Base-by-base conservation (phyloP, 768 basidiomycete genomes). In the Aureoboletus auriporus region DNA sequence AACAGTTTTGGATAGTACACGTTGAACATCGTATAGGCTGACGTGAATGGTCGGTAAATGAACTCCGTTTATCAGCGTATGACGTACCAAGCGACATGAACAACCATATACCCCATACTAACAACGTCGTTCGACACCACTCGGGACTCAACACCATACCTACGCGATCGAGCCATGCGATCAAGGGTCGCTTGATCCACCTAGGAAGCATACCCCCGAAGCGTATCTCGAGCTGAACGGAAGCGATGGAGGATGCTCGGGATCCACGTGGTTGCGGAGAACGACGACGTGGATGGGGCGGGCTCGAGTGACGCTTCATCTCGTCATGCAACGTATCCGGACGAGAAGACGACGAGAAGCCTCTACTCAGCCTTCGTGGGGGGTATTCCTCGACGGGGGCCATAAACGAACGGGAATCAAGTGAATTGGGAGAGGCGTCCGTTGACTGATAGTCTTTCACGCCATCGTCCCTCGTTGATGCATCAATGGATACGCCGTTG, bases 11-110 rank as follows among this genome's bases (percentile, higher is more conserved):
- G 93, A 16, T 93, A 75, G 61, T 81, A 95, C 26, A 93, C 89
- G 61, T 94, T 95, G 68, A 95, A 94, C 84, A 95, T 92, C 2
- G 89, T 93, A 59, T 83, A 92, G 0, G 82, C 87, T 89, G 39
- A 14, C n/a, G 17, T 27, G 23, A 34, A n/a, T 1, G 30, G 42
- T 28, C 0, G 9, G 44, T 36, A 5, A 28, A 30, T 7, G 14
- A 17, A 6, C 16, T 7, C 29, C 9, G 12, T 17, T 42, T n/a
- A 9, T 9, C n/a, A 11, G 14, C 41, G 11, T 60, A 23, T 6
- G 20, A 59, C 83, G 44, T 52, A 86, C 89, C 92, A 14, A 92
- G 73, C 1, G 86, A 77, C 80, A 91, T 86, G 1, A 76, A 67
- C 47, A 75, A 79, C 93, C 93, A 95, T 8, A 75, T 69, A 0